These are phyloP conservation scores for Arthroderma sp. DNA, from an alignment of 2,329 filamentous ascomycete genomes.

Conservation along the genomic window DNA sequence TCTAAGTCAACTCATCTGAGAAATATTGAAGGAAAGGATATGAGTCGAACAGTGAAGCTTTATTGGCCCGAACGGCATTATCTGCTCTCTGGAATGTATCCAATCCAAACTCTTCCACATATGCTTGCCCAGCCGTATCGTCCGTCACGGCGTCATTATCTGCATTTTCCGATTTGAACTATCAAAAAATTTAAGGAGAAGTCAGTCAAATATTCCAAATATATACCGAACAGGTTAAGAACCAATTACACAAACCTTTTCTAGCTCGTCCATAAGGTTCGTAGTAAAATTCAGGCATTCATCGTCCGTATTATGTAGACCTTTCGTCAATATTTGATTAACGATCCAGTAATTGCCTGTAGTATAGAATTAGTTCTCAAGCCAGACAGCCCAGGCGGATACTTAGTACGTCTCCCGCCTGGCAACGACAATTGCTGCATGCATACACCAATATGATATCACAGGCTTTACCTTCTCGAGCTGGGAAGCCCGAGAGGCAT, in stretches of 20 bases:
- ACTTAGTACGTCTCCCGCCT: too few species aligned
- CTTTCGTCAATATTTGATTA: conserved; percentile 73
- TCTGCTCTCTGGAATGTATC: conserved; percentile 80
- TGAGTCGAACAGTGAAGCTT: conserved; percentile 56
- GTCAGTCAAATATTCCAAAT: background rate
- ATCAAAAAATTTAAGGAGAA: conserved; percentile 2
- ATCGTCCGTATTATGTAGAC: conserved; percentile 63
- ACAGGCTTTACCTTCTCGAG: conserved; percentile 75
- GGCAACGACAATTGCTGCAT: background rate
- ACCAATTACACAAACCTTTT: conserved; percentile 43
- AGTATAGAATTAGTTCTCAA: background rate
- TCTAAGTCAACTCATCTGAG: too few species aligned
- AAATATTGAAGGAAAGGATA: background rate
- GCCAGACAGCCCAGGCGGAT: too few species aligned
- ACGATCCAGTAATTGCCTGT: conserved; percentile 82
- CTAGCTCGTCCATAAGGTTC: conserved; percentile 78
- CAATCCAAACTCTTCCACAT: conserved; percentile 85
- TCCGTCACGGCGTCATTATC: conserved; percentile 74
- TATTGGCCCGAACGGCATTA: conserved; percentile 66
- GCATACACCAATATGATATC: conserved; percentile 87
- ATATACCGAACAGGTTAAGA: background rate
- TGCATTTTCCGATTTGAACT: conserved; percentile 60
- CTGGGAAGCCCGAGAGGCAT: conserved; percentile 70
- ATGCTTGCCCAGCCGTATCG: conserved; percentile 74
- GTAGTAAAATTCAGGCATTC: conserved; percentile 73